phyloP scores from a whole-genome alignment of 495 filamentous ascomycete species.

The Halenospora varia region DNA sequence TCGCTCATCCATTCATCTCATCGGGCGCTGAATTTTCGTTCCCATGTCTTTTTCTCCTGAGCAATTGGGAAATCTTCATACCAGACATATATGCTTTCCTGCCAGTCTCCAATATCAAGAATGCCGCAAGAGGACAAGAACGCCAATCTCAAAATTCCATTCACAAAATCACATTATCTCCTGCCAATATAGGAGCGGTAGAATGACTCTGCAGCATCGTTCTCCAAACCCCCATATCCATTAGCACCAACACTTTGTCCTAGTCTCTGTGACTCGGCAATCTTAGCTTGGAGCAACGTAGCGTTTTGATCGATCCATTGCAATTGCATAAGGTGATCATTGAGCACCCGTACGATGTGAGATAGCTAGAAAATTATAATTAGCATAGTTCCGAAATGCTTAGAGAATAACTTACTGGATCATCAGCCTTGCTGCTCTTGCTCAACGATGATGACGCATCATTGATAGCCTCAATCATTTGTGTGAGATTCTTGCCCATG shows the following conservation, averaged over 20 bases:
- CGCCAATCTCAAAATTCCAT: constrained; percentile 13
- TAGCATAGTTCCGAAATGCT: constrained; percentile 7
- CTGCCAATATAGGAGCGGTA: constrained; percentile 73
- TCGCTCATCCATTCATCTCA: not conserved
- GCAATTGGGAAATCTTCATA: constrained; percentile 11
- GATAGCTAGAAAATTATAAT: constrained; percentile 59
- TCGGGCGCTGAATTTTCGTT: not conserved
- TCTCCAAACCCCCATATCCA: constrained; percentile 50
- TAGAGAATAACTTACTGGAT: constrained; percentile 68
- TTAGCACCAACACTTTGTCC: constrained; percentile 62
- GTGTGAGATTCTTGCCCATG: constrained; percentile 84
- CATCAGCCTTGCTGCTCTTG: constrained; percentile 84
- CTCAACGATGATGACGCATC: constrained; percentile 74
- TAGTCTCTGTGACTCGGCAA: constrained; percentile 71
- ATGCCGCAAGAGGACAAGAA: constrained; percentile 12
- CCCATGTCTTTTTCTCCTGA: not conserved
- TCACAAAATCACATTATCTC: constrained; percentile 31
- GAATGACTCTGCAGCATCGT: constrained; percentile 74
- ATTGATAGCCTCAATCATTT: constrained; percentile 99
- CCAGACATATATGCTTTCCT: constrained; percentile 19
- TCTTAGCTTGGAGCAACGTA: constrained; percentile 72
- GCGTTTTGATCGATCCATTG: constrained; percentile 89
- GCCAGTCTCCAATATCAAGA: constrained; percentile 15
- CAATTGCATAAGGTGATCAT: constrained; percentile 81
- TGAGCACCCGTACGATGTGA: constrained; percentile 90